phyloP scores from a whole-genome alignment of 768 basidiomycete species.

The Boletus reticulatus region DNA sequence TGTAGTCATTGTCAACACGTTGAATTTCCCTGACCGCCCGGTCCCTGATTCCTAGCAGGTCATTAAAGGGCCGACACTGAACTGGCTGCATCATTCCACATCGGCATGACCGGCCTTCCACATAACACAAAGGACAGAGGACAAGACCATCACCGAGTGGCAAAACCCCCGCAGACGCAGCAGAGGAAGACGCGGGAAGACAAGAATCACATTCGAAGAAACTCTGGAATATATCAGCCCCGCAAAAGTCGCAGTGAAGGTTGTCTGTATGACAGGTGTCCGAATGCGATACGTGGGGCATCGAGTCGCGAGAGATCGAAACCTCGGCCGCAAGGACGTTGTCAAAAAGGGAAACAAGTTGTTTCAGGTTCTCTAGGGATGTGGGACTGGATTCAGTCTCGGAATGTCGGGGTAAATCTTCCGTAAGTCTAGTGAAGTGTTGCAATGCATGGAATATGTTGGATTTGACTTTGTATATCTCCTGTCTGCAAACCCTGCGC shows the following conservation, averaged over 20 bases:
- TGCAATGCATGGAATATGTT: slow-evolving; percentile 57
- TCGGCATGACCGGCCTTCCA: slow-evolving; percentile 71
- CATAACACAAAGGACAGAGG: slow-evolving; percentile 71
- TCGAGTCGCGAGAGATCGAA: slow-evolving; percentile 37
- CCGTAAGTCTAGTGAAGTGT: slow-evolving; percentile 26
- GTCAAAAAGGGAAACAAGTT: slow-evolving; percentile 47
- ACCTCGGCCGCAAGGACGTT: slow-evolving; percentile 43
- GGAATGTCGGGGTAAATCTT: slow-evolving; percentile 3
- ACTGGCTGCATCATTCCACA: slow-evolving; percentile 61
- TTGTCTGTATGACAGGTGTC: slow-evolving; percentile 21
- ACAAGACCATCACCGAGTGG: slow-evolving; percentile 43
- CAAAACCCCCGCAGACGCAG: slow-evolving; percentile 9
- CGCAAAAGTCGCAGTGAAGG: slow-evolving; percentile 75
- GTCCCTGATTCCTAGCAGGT: slow-evolving; percentile 45
- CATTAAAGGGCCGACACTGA: slow-evolving; percentile 52
- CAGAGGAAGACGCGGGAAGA: slow-evolving; percentile 21
- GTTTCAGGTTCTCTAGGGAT: slow-evolving; percentile 25
- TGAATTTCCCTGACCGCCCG: slow-evolving; percentile 33
- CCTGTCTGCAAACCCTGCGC: slow-evolving; percentile 72
- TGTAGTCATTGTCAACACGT: slow-evolving; percentile 9
- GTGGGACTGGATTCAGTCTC: not conserved
- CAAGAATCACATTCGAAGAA: slow-evolving; percentile 71
- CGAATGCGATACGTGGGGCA: slow-evolving; percentile 31
- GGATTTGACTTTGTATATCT: slow-evolving; percentile 73
- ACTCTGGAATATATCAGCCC: slow-evolving; percentile 76